Percentiles rank a stretch among this genome's conserved stretches.
These are phyloP conservation scores for Podospora pseudoanserina DNA, from an alignment of 495 filamentous ascomycete species.

Conservation along the genomic window DNA sequence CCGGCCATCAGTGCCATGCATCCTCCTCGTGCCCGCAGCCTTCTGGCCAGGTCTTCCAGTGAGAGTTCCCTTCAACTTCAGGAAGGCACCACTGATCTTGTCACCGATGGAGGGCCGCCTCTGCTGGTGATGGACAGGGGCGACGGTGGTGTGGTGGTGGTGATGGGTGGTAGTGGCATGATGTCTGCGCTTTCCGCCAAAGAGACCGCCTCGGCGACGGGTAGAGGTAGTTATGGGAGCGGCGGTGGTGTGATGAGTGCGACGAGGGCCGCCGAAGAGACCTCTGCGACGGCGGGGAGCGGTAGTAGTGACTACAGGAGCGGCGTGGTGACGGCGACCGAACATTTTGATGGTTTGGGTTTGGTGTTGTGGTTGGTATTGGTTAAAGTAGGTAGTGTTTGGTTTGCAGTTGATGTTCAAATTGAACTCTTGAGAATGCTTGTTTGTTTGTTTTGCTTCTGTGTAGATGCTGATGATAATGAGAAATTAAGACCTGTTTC, in stretches of 20 bases:
- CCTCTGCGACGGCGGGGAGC: slow-evolving; percentile 11
- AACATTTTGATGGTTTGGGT: slow-evolving; percentile 13
- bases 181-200: slow-evolving; percentile 7
- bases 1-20: slow-evolving; percentile 69
- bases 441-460: neutral
- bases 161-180: neutral
- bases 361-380: slow-evolving; percentile 1
- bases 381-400: slow-evolving; percentile 6
- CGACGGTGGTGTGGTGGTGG: slow-evolving; percentile 23
- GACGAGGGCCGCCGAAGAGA: slow-evolving; percentile 14
- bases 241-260: slow-evolving; percentile 8
- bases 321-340: slow-evolving; percentile 7
- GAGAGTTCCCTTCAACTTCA: slow-evolving; percentile 61
- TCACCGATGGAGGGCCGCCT: slow-evolving; percentile 59
- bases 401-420: neutral
- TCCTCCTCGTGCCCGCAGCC: slow-evolving; percentile 67
- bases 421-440: neutral
- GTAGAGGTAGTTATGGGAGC: slow-evolving; percentile 12
- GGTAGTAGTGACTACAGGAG: slow-evolving; percentile 2
- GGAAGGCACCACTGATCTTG: slow-evolving; percentile 65
- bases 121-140: slow-evolving; percentile 49
- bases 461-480: neutral
- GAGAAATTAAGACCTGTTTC: neutral
- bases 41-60: slow-evolving; percentile 61
- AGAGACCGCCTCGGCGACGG: slow-evolving; percentile 12